Base-by-base conservation (phyloP, 768 basidiomycete genomes). In the Chiua virens region DNA sequence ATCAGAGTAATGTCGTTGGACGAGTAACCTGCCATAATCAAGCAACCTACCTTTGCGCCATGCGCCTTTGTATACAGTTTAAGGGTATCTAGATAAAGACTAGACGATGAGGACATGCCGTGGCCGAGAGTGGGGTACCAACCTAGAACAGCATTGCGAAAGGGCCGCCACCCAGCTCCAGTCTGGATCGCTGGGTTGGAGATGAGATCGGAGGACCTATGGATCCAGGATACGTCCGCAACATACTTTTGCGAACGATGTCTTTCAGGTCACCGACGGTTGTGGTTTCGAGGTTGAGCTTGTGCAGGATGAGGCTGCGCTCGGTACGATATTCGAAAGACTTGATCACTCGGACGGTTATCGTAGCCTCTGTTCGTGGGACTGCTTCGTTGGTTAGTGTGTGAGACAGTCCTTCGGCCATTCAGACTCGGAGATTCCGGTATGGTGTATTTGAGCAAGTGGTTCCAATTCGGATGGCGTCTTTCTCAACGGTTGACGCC, bases 31-130 rank as follows among this genome's bases (percentile, higher is more conserved):
- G 47, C 36, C 35, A 35, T 49, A 32, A 41, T 22, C 25, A 35
- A 27, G 34, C 7, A 17, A 25, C 8, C 27, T 20, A 89, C 96
- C 81, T 99, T 99, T 47, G 92, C 80, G 11, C 95, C 94, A 64
- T 98, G 96, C 3, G 96, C 97, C 65, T 85, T 86, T 5, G 92
- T 90, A 67, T 99, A 99, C 17, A 98, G 71, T 66, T 99, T 99
- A 51, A 98, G 61, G 11, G 95, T 95, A 69, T 99, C 95, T 97
- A 57, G 15, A 23, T 58, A 40, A 49, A 25, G 42, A 41, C 50
- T 13, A 27, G 41, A 49, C 52, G 46, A 35, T 35, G 28, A 17
- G 28, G 17, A 25, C 28, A 43, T 9, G 8, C 22, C 13, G 32
- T 40, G 22, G 17, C 14, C 18, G 3, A 23, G n/a, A 43, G 32